These are phyloP conservation scores for Pisolithus marmoratus DNA, from an alignment of 768 basidiomycete species.

Conservation along the genomic window DNA sequence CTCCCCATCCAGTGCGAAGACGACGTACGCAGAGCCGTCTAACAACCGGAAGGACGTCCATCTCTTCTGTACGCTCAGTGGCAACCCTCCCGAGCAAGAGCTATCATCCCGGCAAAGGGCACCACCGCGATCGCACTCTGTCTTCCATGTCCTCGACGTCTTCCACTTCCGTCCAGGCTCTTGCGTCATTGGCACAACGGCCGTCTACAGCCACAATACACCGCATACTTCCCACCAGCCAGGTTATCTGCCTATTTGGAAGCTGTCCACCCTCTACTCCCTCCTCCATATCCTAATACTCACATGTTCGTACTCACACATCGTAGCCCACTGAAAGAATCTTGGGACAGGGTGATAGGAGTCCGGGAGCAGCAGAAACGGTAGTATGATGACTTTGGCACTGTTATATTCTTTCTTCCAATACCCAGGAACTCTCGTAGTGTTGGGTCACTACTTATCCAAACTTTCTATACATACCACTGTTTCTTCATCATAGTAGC, in stretches of 20 bases:
- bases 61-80: conserved; percentile 55
- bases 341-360: conserved; percentile 58
- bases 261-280: conserved; percentile 63
- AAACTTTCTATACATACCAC: not conserved
- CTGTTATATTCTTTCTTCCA: not conserved
- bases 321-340: conserved; percentile 63
- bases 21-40: conserved; percentile 25
- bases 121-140: conserved; percentile 49
- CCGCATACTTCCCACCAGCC: conserved; percentile 60
- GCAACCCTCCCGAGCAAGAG: conserved; percentile 47
- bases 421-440: not conserved
- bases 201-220: conserved; percentile 38
- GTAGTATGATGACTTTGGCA: conserved; percentile 1
- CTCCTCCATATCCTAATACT: conserved; percentile 63
- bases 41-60: conserved; percentile 44
- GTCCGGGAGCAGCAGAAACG: conserved; percentile 42
- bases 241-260: conserved; percentile 52
- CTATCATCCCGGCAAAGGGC: conserved; percentile 26
- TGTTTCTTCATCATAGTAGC: not conserved
- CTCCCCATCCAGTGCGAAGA: conserved; percentile 36
- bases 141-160: conserved; percentile 51
- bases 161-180: conserved; percentile 43
- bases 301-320: conserved; percentile 65
- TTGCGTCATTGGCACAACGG: conserved; percentile 48
- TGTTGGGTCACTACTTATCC: not conserved